Conservation (phyloP, 2,329 filamentous ascomycete genomes). For the Fusarium abutilonis region DNA sequence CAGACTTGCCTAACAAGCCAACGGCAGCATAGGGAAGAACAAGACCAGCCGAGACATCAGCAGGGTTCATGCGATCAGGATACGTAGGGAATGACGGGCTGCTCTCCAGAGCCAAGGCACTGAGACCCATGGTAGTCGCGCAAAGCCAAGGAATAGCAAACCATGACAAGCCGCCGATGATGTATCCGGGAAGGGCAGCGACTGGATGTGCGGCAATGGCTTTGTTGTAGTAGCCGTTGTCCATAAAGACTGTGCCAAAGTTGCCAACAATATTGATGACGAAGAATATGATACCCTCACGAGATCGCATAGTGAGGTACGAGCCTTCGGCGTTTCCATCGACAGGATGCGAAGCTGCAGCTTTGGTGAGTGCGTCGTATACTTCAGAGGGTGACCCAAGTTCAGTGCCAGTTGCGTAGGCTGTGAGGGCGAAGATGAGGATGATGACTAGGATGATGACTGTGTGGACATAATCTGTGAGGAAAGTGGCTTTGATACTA, state of each 20-base stretch:
- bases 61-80: conserved; percentile 55
- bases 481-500: conserved; percentile 84
- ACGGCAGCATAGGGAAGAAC: conserved; percentile 88
- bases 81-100: conserved; percentile 53
- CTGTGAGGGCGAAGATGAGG: conserved; percentile 82
- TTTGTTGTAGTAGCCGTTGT: conserved; percentile 92
- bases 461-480: conserved; percentile 88
- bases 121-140: conserved; percentile 87
- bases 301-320: conserved; percentile 81
- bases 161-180: conserved; percentile 87
- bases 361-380: conserved; percentile 79
- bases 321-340: conserved; percentile 81
- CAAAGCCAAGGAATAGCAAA: conserved; percentile 93
- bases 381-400: conserved; percentile 81
- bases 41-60: conserved; percentile 82
- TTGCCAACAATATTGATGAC: conserved; percentile 88
- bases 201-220: conserved; percentile 88
- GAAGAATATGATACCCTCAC: conserved; percentile 86
- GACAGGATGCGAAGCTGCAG: conserved; percentile 76
- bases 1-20: conserved; percentile 69
- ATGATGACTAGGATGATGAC: conserved; percentile 87
- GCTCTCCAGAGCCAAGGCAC: conserved; percentile 78
- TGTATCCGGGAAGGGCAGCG: conserved; percentile 86
- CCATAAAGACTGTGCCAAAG: conserved; percentile 85
- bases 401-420: conserved; percentile 77